phyloP scores from a whole-genome alignment of 306 rosid genomes.

The Gastrolobium bilobum region DNA sequence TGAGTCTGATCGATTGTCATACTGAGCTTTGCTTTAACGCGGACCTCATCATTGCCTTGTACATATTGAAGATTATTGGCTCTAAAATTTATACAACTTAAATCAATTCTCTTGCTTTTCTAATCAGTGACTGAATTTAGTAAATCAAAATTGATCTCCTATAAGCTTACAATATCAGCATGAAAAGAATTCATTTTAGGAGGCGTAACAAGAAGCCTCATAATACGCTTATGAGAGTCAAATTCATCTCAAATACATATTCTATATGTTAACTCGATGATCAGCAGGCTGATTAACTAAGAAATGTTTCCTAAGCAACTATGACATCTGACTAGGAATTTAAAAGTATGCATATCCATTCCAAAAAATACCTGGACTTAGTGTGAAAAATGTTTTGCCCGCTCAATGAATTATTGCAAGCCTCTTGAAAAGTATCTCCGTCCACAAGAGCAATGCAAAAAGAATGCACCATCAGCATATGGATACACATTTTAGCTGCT shows the following conservation, averaged over 20 bases:
- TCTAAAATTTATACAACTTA: background rate
- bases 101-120: background rate
- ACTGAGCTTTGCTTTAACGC: slow-evolving; percentile 2
- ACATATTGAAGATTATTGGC: background rate
- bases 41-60: background rate
- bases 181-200: slow-evolving; percentile 7
- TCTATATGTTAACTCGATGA: slow-evolving; percentile 37
- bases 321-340: slow-evolving; percentile 7
- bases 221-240: slow-evolving; percentile 9
- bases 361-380: slow-evolving; percentile 11
- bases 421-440: slow-evolving; percentile 36
- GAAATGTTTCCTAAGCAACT: slow-evolving; percentile 10
- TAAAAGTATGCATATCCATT: slow-evolving; percentile 4
- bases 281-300: slow-evolving; percentile 33
- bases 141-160: slow-evolving; percentile 19
- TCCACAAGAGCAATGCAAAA: slow-evolving; percentile 12
- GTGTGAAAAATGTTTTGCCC: background rate
- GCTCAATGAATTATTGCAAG: slow-evolving; percentile 30
- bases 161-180: slow-evolving; percentile 1
- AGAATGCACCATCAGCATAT: slow-evolving; percentile 33
- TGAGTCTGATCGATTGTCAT: background rate
- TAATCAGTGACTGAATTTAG: background rate
- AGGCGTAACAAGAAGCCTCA: slow-evolving; percentile 25
- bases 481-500: slow-evolving; percentile 25
- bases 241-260: slow-evolving; percentile 29